Percentiles rank a stretch among this genome's conserved stretches.
Evolutionary conservation across 2,329 filamentous ascomycete genomes (phyloP).

Genomic region (Tetracladium maxilliforme): DNA sequence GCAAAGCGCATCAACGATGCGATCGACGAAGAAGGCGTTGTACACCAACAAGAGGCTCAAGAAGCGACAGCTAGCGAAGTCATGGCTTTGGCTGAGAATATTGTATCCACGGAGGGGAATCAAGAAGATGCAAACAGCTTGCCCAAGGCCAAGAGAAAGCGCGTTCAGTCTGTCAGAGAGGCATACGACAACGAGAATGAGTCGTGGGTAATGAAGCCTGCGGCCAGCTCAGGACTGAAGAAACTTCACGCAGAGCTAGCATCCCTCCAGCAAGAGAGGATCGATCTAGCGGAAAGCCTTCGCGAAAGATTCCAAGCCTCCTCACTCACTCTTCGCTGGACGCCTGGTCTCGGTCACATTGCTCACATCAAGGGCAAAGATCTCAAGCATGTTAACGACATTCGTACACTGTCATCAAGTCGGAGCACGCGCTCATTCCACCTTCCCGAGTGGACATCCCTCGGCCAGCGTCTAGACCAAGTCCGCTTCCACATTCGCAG

Average conservation of each 20-base stretch:
- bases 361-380: slow-evolving; percentile 83
- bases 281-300: slow-evolving; percentile 41
- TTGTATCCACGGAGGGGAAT: slow-evolving; percentile 50
- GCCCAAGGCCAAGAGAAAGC: slow-evolving; percentile 22
- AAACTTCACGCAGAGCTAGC: slow-evolving; percentile 56
- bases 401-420: slow-evolving; percentile 56
- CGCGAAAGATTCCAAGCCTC: slow-evolving; percentile 44
- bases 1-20: slow-evolving; percentile 58
- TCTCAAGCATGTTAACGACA: slow-evolving; percentile 20
- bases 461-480: slow-evolving; percentile 70
- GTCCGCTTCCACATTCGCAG: slow-evolving; percentile 61
- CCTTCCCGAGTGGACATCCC: slow-evolving; percentile 64
- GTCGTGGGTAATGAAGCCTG: slow-evolving; percentile 50
- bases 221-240: slow-evolving; percentile 50
- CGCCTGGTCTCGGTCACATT: slow-evolving; percentile 74
- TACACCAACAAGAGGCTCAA: slow-evolving; percentile 63
- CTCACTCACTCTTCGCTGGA: slow-evolving; percentile 71
- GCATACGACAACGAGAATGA: slow-evolving; percentile 45
- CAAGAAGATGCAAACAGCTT: slow-evolving; percentile 33
- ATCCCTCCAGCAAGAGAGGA: slow-evolving; percentile 43
- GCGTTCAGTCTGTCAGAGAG: slow-evolving; percentile 32
- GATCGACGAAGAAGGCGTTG: slow-evolving; percentile 88
- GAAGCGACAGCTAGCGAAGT: slow-evolving; percentile 58
- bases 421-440: slow-evolving; percentile 80
- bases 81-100: slow-evolving; percentile 57